Base-by-base conservation (phyloP, 768 basidiomycete genomes). In the Trametes maxima region DNA sequence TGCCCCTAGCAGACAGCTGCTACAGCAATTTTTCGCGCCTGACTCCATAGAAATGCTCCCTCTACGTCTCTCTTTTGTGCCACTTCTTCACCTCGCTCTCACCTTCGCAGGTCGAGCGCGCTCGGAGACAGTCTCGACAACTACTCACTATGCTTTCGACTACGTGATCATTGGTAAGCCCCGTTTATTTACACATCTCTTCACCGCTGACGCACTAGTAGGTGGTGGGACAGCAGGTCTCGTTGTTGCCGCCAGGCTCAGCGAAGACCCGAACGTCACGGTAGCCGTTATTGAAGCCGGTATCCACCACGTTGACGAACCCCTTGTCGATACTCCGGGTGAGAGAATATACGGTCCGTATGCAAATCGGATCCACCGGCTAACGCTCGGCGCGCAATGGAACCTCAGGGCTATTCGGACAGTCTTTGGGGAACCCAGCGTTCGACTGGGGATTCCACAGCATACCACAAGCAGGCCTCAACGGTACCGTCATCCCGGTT, bases 361-460 rank as follows among this genome's bases (percentile, higher is more conserved):
- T 8, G 28, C 28, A 8, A 6, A 14, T 42, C 6, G 12, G 12
- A 13, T 42, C 3, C 21, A 3, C 33, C 12, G 19, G 11, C 11
- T 80, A 80, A 80, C 67, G 1, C 72, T 21, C 81, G 81, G 33
- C 28, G 28, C 28, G 28, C 28, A 33, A 33, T 33, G n/a, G n/a
- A n/a, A n/a, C n/a, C 28, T 76, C 70, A n/a, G 71, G 74, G 50
- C 78, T 82, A 5, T 85, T 82, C 63, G 83, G 77, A 62, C 65
- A 75, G 37, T 79, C 81, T 16, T 70, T 84, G 6, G 65, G 79
- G 24, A 71, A 73, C 43, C 72, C 78, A 1, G 57, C 73, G 11
- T 80, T 82, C 69, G 82, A 85, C 67, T 86, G 82, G 79, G 70
- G 74, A 17, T 84, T 80, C 71, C 69, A 70, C 28, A 82, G 82